Base-by-base conservation (phyloP, 441 rosid genomes). In the Pelargonium myrrhifolium region DNA sequence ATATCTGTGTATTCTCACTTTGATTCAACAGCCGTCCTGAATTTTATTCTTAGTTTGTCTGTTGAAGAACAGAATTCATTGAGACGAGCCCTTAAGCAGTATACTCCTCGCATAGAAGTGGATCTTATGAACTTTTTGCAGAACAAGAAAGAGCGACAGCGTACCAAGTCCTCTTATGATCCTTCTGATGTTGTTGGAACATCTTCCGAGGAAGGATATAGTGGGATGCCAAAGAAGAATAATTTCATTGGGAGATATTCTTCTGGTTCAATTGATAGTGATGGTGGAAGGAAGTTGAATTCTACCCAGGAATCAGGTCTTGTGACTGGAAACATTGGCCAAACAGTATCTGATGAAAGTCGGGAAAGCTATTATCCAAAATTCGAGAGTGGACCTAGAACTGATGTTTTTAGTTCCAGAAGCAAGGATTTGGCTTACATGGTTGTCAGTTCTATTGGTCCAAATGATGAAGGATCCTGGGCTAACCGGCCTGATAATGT, bases 61-160 rank as follows among this genome's bases (percentile, higher is more conserved):
- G 92, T 95, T 71, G 99, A 95, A 81, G 99, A 95, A 72, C 99
- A 95, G 78, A 95, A 88, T 81, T 82, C 87, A 69, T 84, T 92
- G 86, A 89, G 98, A 77, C 86, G 99, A 70, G 80, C 95, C 64
- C 93, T 95, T 68, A 95, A 90, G 76, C 97, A 90, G 78, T 82
- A 87, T 65, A 92, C 97, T 73, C 99, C 99, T 67, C 97, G 97
- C 55, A 92, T 95, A 74, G 99, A 95, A 78, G 99, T 95, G 66
- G 99, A 95, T 75, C 84, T 95, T 45, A 83, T 92, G 79, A 92
- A 86, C 86, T 90, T 82, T 83, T 71, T 95, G 84, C 99, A 95
- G 85, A 87, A 71, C 78, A 95, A 92, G 86, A 92, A 92, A 80
- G 98, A 92, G 56, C 77, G 92, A 64, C 99, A 90, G 75, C 89